Base-by-base conservation (phyloP, 495 filamentous ascomycete genomes). In the Trichodelitschia bisporula region DNA sequence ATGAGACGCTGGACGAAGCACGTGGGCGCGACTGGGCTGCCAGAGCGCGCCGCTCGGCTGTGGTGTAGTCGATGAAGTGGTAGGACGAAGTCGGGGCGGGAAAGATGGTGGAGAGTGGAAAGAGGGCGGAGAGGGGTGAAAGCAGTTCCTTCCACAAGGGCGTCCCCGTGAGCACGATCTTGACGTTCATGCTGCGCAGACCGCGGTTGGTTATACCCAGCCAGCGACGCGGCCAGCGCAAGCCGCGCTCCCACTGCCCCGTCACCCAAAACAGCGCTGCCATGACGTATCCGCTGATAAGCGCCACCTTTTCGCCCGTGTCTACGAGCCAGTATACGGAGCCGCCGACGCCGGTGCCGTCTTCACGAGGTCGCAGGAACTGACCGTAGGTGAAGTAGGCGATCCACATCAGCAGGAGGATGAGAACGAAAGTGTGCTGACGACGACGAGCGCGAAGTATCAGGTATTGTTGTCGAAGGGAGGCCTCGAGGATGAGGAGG, bases 261-360 rank as follows among this genome's bases (percentile, higher is more conserved):
- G 83, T 92, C 6, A 69, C 78, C 75, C 83, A 93, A 41, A 92
- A 68, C 28, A 95, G 58, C 24, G 79, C 54, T 16, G 60, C 69
- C 2, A 79, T 90, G 26, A 92, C 64, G 33, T 83, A 55, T 17
- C 86, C 86, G 8, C 78, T 80, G 34, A 90, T 66, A 30, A 92
- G 71, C 35, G 72, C 77, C 36, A 97, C 65, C 45, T 80, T 82
- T 50, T 93, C 76, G 11, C 64, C 61, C 49, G 74, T 75, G 39
- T 90, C 84, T 4, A 97, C 63, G 20, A 86, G 69, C 80, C 84
- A 93, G 59, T 97, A 95, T 28, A 90, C 75, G 1, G 72, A 80
- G 26, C 89, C 86, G 34, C 89, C 86, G 4, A 91, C 67, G 19
- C 82, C 79, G 36, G 59, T 65, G 37, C 82, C 82, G 61, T 93